phyloP scores from a whole-genome alignment of 345 rosid species.

The Geranium brycei region DNA sequence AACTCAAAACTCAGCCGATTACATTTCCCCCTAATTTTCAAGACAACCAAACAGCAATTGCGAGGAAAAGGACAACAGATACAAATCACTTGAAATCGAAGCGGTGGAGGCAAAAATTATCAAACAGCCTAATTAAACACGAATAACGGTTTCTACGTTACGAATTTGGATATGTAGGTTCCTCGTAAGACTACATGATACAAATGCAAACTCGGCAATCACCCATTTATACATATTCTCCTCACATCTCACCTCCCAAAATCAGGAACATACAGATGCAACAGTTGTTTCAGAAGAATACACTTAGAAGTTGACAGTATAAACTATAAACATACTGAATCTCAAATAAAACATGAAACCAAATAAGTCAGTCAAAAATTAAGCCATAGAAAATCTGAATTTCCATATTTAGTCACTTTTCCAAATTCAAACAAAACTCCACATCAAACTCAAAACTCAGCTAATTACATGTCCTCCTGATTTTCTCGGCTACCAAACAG shows the following conservation, averaged over 20 bases:
- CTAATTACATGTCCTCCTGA: not conserved
- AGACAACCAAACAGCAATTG: not conserved
- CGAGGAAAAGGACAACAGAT: not conserved
- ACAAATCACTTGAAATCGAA: not conserved
- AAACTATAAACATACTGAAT: no score
- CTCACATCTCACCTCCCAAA: not conserved
- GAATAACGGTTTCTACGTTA: no score
- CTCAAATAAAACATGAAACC: not conserved
- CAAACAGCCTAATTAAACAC: not conserved
- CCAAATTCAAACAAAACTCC: not conserved
- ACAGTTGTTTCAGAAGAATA: not conserved
- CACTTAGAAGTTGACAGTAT: not conserved
- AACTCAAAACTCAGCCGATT: not conserved
- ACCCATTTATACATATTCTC: not conserved
- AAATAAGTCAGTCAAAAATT: not conserved
- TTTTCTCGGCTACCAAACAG: not conserved
- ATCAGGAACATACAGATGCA: not conserved
- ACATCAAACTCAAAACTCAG: not conserved
- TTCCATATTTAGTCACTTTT: no score
- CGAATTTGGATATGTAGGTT: not conserved
- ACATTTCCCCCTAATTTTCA: not conserved
- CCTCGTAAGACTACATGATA: not conserved
- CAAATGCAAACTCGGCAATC: not conserved
- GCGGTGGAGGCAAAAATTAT: not conserved
- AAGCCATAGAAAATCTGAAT: no score